Base-by-base conservation (phyloP, 352 stramenopile genomes). In the Phytophthora agathidicida region DNA sequence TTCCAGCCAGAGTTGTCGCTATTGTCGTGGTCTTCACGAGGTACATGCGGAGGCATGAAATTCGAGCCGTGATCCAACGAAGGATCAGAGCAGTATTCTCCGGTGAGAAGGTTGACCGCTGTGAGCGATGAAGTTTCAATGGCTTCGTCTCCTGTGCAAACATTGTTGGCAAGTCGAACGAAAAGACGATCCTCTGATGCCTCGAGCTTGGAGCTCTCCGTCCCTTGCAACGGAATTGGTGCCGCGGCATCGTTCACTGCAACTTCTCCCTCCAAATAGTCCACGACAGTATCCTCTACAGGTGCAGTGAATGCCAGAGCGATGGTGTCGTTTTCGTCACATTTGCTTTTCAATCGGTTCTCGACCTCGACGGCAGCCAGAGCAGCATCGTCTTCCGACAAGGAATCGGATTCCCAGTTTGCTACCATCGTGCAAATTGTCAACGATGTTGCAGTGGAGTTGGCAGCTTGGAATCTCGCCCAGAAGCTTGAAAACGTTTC, bases 391-490 rank as follows among this genome's bases (percentile, higher is more conserved):
- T 24, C 19, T 14, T 62, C 39, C 13, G 11, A 45, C 56, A 24
- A 64, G 1, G 33, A 56, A 26, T 19, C 17, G 11, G 8, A 11
- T 30, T 64, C 36, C 65, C 65, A 73, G 2, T 72, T 20, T 1
- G 32, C 65, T 19, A 73, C 33, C 26, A 57, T 59, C 3, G 63
- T 27, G 8, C 69, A 75, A 6, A 57, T 37, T 4, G 53, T 49
- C 17, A 16, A 38, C 7, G 9, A 36, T 32, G 22, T 23, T 30
- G n/a, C 7, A 6, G 9, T 28, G 11, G 31, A 22, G 10, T 35
- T 54, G 31, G 22, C 19, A 14, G 31, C 17, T 10, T 58, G 37
- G 36, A 77, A 77, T 10, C 64, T 65, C 9, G 58, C 64, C 64
- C 64, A 77, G 26, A 55, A 57, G 7, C 53, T 54, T 1, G 47